Evolutionary conservation across 2,329 filamentous ascomycete genomes (phyloP).

Genomic region (Colletotrichum spaethianum): DNA sequence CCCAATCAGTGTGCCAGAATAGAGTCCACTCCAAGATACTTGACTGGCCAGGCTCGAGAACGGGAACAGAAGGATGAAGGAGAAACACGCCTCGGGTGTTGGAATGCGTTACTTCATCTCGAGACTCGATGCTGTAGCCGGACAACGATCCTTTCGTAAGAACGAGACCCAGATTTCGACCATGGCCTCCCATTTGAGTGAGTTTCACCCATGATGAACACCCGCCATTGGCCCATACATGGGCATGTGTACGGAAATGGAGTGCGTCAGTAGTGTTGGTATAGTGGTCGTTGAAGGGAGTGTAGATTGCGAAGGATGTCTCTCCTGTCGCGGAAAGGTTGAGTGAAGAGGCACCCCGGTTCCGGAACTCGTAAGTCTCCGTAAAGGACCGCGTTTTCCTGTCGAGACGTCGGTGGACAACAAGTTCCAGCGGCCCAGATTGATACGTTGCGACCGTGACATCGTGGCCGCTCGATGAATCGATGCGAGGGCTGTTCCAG

Average conservation of each 20-base stretch:
- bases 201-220: constrained; percentile 37
- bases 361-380: constrained; percentile 34
- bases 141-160: constrained; percentile 29
- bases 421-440: constrained; percentile 23
- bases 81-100: constrained; percentile 39
- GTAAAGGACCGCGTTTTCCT: constrained; percentile 12
- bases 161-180: constrained; percentile 34
- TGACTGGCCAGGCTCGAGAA: constrained; percentile 26
- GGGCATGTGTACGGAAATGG: constrained; percentile 25
- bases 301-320: constrained; percentile 37
- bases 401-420: constrained; percentile 23
- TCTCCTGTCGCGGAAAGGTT: constrained; percentile 17
- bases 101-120: constrained; percentile 31
- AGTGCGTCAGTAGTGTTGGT: constrained; percentile 37
- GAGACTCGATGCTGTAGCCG: constrained; percentile 40
- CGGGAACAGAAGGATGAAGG: constrained; percentile 28
- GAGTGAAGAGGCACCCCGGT: constrained; percentile 13
- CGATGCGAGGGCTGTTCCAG: constrained; percentile 33
- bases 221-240: constrained; percentile 36
- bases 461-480: constrained; percentile 5
- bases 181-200: constrained; percentile 37
- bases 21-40: constrained; percentile 27
- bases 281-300: constrained; percentile 40
- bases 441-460: background rate
- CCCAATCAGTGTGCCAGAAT: constrained; percentile 38